Evolutionary conservation across 192 early-diverging fungal genomes (phyloP).

Genomic region (Backusella psychrophila): DNA sequence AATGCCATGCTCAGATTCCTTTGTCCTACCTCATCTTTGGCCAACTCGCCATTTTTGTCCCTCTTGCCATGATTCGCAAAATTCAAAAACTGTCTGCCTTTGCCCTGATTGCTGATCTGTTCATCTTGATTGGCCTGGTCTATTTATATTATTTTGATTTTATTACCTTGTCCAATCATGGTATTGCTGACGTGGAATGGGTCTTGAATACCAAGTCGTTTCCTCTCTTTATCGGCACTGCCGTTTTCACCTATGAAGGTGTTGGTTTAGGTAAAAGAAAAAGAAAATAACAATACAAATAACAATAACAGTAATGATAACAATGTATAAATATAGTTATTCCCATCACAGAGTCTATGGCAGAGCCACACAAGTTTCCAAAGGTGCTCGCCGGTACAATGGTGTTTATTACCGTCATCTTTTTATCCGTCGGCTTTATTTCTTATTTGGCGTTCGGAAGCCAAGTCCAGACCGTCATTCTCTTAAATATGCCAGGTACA

Average conservation of each 20-base stretch:
- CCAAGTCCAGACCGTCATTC: conserved; percentile 81
- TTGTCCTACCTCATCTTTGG: conserved; percentile 41
- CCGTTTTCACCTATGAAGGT: conserved; percentile 88
- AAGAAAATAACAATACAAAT: too few species aligned
- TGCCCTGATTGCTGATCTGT: conserved; percentile 88
- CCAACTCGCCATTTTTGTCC: conserved; percentile 50
- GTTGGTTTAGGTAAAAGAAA: conserved; percentile 58
- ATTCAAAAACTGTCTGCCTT: conserved; percentile 88
- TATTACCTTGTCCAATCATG: conserved; percentile 58
- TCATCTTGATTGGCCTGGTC: conserved; percentile 84
- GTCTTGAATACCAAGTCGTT: conserved; percentile 80
- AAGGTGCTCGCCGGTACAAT: conserved; percentile 78
- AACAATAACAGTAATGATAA: too few species aligned
- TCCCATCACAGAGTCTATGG: conserved; percentile 87
- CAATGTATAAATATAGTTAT: conserved; percentile 45
- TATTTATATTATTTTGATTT: conserved; percentile 87
- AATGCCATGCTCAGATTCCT: conserved; percentile 19
- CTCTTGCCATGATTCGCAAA: conserved; percentile 69
- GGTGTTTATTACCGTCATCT: conserved; percentile 75
- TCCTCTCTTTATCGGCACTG: conserved; percentile 91
- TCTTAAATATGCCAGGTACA: conserved; percentile 81
- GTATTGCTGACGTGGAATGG: conserved; percentile 66
- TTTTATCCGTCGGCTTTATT: conserved; percentile 76
- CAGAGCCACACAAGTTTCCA: conserved; percentile 85
- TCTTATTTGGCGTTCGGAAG: conserved; percentile 87